Evolutionary conservation across 1,284 basidiomycete genomes (phyloP).

Genomic region (Inonotus obliquus): DNA sequence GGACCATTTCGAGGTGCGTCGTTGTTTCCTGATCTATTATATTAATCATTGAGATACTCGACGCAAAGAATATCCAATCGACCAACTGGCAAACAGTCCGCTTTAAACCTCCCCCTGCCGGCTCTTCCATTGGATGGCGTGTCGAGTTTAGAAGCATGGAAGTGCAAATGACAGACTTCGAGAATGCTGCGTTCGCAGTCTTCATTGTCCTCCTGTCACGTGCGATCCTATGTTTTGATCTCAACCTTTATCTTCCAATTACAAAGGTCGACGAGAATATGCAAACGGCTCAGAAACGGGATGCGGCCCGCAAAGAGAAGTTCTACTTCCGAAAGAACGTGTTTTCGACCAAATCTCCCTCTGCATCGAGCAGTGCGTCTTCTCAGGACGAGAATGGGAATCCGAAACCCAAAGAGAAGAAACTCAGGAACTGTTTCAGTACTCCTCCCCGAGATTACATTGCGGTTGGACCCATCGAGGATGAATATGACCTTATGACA

Average conservation of each 20-base stretch:
- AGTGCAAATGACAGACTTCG: slow-evolving; percentile 97
- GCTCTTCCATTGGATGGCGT: slow-evolving; percentile 93
- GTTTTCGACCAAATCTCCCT: slow-evolving; percentile 56
- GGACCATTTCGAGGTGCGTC: slow-evolving; percentile 92
- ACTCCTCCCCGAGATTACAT: slow-evolving; percentile 44
- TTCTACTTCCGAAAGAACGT: slow-evolving; percentile 93
- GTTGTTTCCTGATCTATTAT: neutral
- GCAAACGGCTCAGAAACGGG: slow-evolving; percentile 81
- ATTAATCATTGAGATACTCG: neutral
- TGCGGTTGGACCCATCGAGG: slow-evolving; percentile 50
- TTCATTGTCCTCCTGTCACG: slow-evolving; percentile 93
- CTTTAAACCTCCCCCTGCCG: slow-evolving; percentile 96
- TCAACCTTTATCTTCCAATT: slow-evolving; percentile 97
- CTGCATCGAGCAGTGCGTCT: slow-evolving; percentile 30
- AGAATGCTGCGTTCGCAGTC: slow-evolving; percentile 95
- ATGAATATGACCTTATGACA: slow-evolving; percentile 91
- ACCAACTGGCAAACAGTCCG: slow-evolving; percentile 99
- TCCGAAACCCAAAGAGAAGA: slow-evolving; percentile 50
- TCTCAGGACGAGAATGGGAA: slow-evolving; percentile 29
- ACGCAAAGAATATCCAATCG: slow-evolving; percentile 86
- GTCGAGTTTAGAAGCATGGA: slow-evolving; percentile 99
- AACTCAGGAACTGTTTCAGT: slow-evolving; percentile 67
- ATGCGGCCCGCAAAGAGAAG: slow-evolving; percentile 68
- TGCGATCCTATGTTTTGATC: slow-evolving; percentile 85
- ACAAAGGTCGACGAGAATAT: slow-evolving; percentile 99